A percentile compares a stretch with the other conserved stretches of the same genome.
These are phyloP conservation scores for Globisporangium radiosum DNA, from an alignment of 352 stramenopile genomes.

Conservation along the genomic window DNA sequence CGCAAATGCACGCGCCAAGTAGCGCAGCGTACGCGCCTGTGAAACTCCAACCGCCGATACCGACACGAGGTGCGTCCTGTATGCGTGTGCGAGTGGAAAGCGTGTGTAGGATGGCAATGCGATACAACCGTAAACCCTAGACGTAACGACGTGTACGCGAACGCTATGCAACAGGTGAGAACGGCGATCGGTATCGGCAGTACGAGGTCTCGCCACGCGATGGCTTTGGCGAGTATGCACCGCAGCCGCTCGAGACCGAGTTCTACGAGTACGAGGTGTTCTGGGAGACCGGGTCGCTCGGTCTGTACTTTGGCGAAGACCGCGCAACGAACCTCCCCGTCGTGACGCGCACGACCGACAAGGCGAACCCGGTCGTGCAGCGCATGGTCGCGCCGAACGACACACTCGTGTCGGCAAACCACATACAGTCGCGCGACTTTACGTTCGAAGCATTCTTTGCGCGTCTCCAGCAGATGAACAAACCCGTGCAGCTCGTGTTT, in stretches of 20 bases:
- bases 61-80: not conserved
- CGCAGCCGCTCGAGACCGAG: slow-evolving; percentile 16
- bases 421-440: slow-evolving; percentile 57
- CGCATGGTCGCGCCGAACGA: slow-evolving; percentile 69
- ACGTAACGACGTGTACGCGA: too few relatives aligned
- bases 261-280: slow-evolving; percentile 62
- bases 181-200: slow-evolving; percentile 6
- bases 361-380: slow-evolving; percentile 61
- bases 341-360: slow-evolving; percentile 67
- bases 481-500: slow-evolving; percentile 75
- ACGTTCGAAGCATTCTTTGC: slow-evolving; percentile 81
- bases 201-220: slow-evolving; percentile 33
- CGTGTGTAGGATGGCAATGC: too few relatives aligned
- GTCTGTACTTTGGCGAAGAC: slow-evolving; percentile 83
- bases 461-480: slow-evolving; percentile 78
- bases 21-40: slow-evolving; percentile 1
- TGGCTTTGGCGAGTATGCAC: slow-evolving; percentile 3
- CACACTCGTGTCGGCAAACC: slow-evolving; percentile 73
- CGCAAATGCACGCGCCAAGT: not conserved
- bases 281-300: slow-evolving; percentile 74
- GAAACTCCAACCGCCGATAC: not conserved
- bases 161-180: slow-evolving; percentile 1
- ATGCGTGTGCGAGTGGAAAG: not conserved
- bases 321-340: slow-evolving; percentile 57
- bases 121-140: too few relatives aligned